Evolutionary conservation across 495 filamentous ascomycete genomes (phyloP), one percentile per base, ranked within the genome.

Genomic region (Podospora pseudocomata): DNA sequence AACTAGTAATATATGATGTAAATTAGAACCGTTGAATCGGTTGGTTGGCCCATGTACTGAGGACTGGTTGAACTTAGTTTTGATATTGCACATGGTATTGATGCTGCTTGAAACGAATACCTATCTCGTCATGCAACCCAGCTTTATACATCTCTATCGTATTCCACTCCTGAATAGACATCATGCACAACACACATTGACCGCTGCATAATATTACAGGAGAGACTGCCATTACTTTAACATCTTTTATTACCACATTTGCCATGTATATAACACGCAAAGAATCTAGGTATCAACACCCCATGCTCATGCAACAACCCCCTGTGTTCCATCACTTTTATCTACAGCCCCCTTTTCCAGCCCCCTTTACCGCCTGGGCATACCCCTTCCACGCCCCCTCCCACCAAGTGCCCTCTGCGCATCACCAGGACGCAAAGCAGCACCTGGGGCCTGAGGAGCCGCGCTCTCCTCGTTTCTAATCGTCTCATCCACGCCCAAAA

Each of bases 401-500:
- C 94, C 94, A 73, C 93, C 85, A 64, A 99, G 79, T 49, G 93
- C 95, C 68, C 94, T 85, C 82, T 98, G 94, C 20, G 94, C 94
- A 44, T 95, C 94, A 74, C 95, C 95, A 1, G 93, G 92, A 15
- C 94, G 95, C 66, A 98, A 82, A 49, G 90, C 86, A 75, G 90
- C 84, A 60, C 86, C 84, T 1, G 93, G 93, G 30, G 86, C 91
- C 78, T 95, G 90, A 57, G 93, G 90, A 71, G 87, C 83, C 70
- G 88, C 86, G 68, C 90, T 93, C 81, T 97, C 92, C 83, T 99
- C 91, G 80, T 97, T 99, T 79, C 89, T 92, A 78, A 99, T 97
- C 19, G 94, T 97, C 87, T 99, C 94, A 77, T 99, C 94, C 53
- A 99, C 94, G 71, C 91, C 91, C 78, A 99, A 80, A 69, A 99